Percentiles rank a stretch among this genome's conserved stretches.
phyloP scores from a whole-genome alignment of 805 yeast genomes.

The Alloascoidea hylecoeti region DNA sequence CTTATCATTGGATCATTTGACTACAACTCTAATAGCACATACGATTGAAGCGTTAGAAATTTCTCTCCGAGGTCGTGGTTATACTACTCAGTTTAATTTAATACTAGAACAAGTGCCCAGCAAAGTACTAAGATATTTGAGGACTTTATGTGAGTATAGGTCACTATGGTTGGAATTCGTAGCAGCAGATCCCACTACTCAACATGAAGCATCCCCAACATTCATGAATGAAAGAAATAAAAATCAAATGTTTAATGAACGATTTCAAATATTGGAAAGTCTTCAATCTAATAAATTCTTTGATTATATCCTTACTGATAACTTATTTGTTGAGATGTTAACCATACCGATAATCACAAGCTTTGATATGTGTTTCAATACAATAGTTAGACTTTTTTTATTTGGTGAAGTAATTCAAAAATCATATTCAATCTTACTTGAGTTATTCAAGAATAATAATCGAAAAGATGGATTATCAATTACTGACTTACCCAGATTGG shows the following conservation, averaged over 20 bases:
- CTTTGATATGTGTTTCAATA: constrained; percentile 28
- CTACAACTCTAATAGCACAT: constrained; percentile 25
- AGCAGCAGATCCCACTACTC: constrained; percentile 3
- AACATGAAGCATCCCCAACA: constrained; percentile 2
- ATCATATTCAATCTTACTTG: constrained; percentile 10
- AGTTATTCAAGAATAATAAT: neutral
- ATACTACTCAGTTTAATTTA: constrained; percentile 18
- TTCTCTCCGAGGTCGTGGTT: constrained; percentile 36
- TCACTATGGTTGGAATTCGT: constrained; percentile 12
- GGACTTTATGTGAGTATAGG: constrained; percentile 29
- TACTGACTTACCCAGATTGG: neutral
- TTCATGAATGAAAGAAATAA: constrained; percentile 2
- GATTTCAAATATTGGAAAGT: constrained; percentile 19
- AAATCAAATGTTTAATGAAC: constrained; percentile 11
- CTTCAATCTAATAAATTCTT: constrained; percentile 20
- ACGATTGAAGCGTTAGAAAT: constrained; percentile 57
- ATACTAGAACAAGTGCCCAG: constrained; percentile 45
- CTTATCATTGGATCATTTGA: no score
- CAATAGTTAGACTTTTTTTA: constrained; percentile 33
- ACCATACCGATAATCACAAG: constrained; percentile 33
- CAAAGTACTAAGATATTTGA: constrained; percentile 42
- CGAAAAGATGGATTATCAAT: neutral
- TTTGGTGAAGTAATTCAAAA: constrained; percentile 37
- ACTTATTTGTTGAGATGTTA: constrained; percentile 39
- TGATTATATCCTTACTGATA: constrained; percentile 23